Evolutionary conservation across 768 basidiomycete species (phyloP).

Genomic region (Mycena maculata): DNA sequence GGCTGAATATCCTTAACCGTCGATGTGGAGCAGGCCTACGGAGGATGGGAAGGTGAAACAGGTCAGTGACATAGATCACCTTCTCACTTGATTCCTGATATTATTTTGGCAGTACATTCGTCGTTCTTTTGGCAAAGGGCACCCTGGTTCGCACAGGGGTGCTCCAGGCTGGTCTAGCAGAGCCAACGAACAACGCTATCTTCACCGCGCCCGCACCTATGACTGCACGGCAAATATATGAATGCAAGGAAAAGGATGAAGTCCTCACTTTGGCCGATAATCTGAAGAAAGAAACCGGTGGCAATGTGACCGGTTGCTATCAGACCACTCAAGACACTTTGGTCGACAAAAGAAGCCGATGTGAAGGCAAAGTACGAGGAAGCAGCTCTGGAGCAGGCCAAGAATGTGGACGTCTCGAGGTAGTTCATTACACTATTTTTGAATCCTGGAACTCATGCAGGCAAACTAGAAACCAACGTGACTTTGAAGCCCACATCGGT

Average conservation of each 20-base stretch:
- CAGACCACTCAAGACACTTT: not conserved
- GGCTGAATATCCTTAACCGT: not conserved
- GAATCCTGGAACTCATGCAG: too few relatives aligned
- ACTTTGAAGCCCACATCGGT: not conserved
- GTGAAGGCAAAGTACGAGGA: not conserved
- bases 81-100: not conserved
- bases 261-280: not conserved
- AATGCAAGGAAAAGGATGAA: not conserved
- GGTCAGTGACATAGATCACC: not conserved
- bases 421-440: too few relatives aligned
- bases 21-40: not conserved
- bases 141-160: not conserved
- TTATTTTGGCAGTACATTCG: not conserved
- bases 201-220: not conserved
- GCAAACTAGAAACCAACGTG: not conserved
- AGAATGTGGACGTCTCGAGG: not conserved
- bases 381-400: not conserved
- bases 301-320: not conserved
- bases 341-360: not conserved
- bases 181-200: not conserved
- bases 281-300: not conserved
- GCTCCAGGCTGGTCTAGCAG: not conserved
- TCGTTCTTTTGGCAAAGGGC: not conserved
- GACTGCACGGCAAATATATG: not conserved
- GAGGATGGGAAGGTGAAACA: not conserved